These are phyloP conservation scores for Magnolia officinalis DNA, from an alignment of 164 flowering plant species.

Conservation along the genomic window DNA sequence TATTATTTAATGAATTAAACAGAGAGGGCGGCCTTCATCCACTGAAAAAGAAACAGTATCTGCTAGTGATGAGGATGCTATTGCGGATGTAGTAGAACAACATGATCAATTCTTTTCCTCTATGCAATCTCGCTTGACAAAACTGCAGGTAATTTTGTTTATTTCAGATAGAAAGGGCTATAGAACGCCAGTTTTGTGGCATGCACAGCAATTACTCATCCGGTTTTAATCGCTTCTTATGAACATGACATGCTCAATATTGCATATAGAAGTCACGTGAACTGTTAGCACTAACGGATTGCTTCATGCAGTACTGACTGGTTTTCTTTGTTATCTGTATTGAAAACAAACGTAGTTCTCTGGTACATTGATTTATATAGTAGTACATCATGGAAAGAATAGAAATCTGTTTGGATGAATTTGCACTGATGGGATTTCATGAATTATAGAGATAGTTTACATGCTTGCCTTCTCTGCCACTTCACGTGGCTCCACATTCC, in stretches of 20 bases:
- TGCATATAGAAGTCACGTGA: not conserved
- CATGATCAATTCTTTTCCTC: slow-evolving; percentile 72
- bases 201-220: not conserved
- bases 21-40: slow-evolving; percentile 41
- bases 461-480: no score
- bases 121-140: slow-evolving; percentile 77
- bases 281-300: not conserved
- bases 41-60: slow-evolving; percentile 46
- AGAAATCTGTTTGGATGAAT: no score
- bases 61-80: slow-evolving; percentile 60
- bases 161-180: slow-evolving; percentile 1
- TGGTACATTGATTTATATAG: no score
- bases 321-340: not conserved
- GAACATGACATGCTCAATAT: not conserved
- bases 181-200: slow-evolving; percentile 1
- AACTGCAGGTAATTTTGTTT: slow-evolving; percentile 59
- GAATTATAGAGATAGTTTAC: no score
- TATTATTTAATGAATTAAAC: slow-evolving; percentile 17
- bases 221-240: not conserved
- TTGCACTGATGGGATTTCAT: no score
- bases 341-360: no score
- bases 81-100: slow-evolving; percentile 58
- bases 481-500: no score
- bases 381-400: no score
- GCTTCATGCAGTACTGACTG: not conserved